Evolutionary conservation across 306 rosid genomes (phyloP).

Genomic region (Rosa rugosa): DNA sequence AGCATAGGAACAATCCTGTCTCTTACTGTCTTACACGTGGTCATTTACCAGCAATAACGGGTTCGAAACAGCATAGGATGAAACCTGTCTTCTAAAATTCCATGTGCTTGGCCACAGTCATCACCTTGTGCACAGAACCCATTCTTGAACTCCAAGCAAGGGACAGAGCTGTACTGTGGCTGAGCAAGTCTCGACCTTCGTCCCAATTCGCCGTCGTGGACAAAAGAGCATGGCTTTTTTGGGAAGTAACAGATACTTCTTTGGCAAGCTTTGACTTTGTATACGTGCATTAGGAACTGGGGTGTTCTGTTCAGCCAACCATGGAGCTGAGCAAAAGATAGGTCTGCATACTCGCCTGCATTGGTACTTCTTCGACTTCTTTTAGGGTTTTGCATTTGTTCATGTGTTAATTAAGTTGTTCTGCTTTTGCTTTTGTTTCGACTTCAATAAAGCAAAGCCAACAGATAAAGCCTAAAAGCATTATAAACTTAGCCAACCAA

Average conservation of each 20-base stretch:
- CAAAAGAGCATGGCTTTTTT: slow-evolving; percentile 9
- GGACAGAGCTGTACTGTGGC: background rate
- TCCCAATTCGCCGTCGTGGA: background rate
- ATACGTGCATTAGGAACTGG: background rate
- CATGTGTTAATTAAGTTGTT: no score
- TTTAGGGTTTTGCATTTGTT: no score
- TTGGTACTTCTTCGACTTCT: background rate
- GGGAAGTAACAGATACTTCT: background rate
- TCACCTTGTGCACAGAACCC: background rate
- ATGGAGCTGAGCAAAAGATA: background rate
- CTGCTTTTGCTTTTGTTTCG: no score
- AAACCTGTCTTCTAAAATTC: background rate
- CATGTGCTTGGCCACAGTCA: background rate
- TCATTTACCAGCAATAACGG: slow-evolving; percentile 5
- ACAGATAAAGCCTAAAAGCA: no score
- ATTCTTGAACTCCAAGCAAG: background rate
- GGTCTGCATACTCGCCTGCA: background rate
- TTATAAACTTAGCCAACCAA: background rate
- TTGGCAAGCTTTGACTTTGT: background rate
- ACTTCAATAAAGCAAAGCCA: no score
- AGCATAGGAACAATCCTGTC: slow-evolving; percentile 6
- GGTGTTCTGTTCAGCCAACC: slow-evolving; percentile 2
- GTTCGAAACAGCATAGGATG: slow-evolving; percentile 10
- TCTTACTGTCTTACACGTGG: background rate
- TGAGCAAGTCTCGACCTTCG: background rate